phyloP scores from a whole-genome alignment of 2,329 filamentous ascomycete species.

The Dothistroma septosporum region DNA sequence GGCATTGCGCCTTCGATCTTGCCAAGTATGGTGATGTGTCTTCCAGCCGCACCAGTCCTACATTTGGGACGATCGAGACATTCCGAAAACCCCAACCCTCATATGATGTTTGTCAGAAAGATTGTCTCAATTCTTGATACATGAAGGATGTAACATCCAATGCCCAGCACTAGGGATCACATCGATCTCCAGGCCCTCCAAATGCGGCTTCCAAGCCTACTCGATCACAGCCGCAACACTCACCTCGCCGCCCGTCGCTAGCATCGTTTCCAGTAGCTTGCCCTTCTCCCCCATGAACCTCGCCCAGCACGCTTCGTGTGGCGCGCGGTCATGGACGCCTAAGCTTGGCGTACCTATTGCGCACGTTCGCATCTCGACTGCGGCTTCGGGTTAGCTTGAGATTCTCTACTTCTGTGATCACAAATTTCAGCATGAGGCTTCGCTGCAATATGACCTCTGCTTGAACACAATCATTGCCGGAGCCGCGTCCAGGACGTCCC shows the following conservation, averaged over 20 bases:
- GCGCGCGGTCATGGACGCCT: too few relatives aligned
- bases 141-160: constrained; percentile 31
- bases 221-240: constrained; percentile 26
- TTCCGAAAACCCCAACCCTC: constrained; percentile 16
- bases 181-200: constrained; percentile 29
- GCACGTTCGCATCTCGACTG: too few relatives aligned
- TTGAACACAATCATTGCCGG: too few relatives aligned
- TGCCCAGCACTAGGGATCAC: constrained; percentile 39
- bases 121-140: constrained; percentile 10
- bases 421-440: too few relatives aligned
- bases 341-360: too few relatives aligned
- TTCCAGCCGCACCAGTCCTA: not conserved
- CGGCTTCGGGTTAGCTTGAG: too few relatives aligned
- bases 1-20: not conserved
- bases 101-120: not conserved
- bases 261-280: constrained; percentile 30
- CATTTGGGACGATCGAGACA: not conserved
- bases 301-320: constrained; percentile 39
- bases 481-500: too few relatives aligned
- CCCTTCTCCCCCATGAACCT: constrained; percentile 23
- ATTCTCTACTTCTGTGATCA: too few relatives aligned
- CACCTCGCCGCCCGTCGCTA: constrained; percentile 38
- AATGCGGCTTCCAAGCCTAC: constrained; percentile 23
- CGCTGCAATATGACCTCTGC: too few relatives aligned
- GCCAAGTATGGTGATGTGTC: constrained; percentile 1